Conservation (phyloP, 2,329 filamentous ascomycete species). For the Sporothrix brunneoviolacea region DNA sequence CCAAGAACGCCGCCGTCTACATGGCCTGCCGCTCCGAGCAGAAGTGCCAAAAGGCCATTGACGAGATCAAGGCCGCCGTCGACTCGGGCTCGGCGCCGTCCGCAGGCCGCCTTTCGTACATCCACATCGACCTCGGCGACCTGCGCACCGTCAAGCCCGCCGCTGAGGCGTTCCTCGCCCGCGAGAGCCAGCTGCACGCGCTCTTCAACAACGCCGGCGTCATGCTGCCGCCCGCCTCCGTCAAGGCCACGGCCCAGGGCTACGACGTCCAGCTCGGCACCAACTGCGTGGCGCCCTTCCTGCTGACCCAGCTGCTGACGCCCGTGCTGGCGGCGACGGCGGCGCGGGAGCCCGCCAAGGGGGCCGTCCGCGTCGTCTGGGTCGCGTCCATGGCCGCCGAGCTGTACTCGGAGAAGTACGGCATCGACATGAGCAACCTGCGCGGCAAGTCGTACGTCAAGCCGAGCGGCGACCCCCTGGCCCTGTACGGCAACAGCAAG, state of each 20-base stretch:
- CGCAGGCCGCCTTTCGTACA: slow-evolving; percentile 26
- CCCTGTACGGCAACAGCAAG: slow-evolving; percentile 23
- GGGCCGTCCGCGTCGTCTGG: slow-evolving; percentile 22
- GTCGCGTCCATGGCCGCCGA: slow-evolving; percentile 18
- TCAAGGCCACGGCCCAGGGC: slow-evolving; percentile 33
- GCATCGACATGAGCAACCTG: slow-evolving; percentile 18
- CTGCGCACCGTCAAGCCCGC: slow-evolving; percentile 22
- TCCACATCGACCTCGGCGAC: slow-evolving; percentile 28
- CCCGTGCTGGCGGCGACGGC: slow-evolving; percentile 20
- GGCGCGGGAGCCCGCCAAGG: neutral
- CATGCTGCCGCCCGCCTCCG: slow-evolving; percentile 25
- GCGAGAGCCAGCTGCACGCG: slow-evolving; percentile 27
- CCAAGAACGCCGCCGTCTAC: slow-evolving; percentile 43
- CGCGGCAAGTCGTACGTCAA: slow-evolving; percentile 18
- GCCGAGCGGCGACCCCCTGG: neutral
- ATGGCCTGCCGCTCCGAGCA: slow-evolving; percentile 38
- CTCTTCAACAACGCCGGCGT: slow-evolving; percentile 36
- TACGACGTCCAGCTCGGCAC: slow-evolving; percentile 31
- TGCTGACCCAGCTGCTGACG: slow-evolving; percentile 23
- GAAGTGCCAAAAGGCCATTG: slow-evolving; percentile 36
- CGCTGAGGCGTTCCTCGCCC: slow-evolving; percentile 20
- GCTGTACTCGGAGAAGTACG: slow-evolving; percentile 9
- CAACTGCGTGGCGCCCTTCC: slow-evolving; percentile 17
- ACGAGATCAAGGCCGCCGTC: slow-evolving; percentile 27
- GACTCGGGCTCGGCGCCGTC: too few relatives aligned